A percentile compares a stretch with the other conserved stretches of the same genome.
These are phyloP conservation scores for Sphaceloma murrayae DNA, from an alignment of 2,329 filamentous ascomycete species.

Conservation along the genomic window DNA sequence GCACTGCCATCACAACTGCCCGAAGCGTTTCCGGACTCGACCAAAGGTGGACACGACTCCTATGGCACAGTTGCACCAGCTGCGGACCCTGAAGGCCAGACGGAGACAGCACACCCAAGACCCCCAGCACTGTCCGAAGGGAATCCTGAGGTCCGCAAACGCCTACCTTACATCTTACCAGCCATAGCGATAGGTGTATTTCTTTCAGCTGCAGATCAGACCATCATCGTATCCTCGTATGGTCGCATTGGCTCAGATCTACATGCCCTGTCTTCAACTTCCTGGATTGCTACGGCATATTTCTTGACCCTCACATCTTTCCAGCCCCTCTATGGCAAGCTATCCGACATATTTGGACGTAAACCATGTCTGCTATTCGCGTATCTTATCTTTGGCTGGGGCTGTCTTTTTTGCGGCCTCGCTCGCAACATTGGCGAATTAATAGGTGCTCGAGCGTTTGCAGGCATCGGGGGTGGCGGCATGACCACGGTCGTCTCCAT, in stretches of 20 bases:
- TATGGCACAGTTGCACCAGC: conserved; percentile 3
- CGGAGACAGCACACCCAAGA: not conserved
- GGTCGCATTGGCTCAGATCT: conserved; percentile 68
- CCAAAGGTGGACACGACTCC: not conserved
- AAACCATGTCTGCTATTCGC: conserved; percentile 56
- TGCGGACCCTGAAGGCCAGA: conserved; percentile 1
- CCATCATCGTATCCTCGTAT: conserved; percentile 68
- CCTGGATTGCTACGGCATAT: conserved; percentile 65
- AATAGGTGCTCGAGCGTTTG: conserved; percentile 53
- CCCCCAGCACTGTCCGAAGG: conserved; percentile 25
- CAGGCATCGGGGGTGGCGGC: conserved; percentile 59
- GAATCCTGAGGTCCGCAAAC: conserved; percentile 40
- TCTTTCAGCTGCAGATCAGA: conserved; percentile 64
- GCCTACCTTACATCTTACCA: conserved; percentile 50
- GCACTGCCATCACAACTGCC: conserved; percentile 2
- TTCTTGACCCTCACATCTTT: conserved; percentile 66
- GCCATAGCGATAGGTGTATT: conserved; percentile 58
- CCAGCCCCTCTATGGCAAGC: conserved; percentile 63
- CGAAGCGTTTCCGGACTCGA: not conserved
- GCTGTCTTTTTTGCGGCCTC: conserved; percentile 54
- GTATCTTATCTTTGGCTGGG: conserved; percentile 55
- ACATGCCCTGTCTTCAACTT: conserved; percentile 62
- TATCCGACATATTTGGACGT: conserved; percentile 61
- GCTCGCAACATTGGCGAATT: conserved; percentile 55
- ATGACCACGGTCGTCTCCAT: conserved; percentile 63